phyloP scores from a whole-genome alignment of 257 asterid species.

The Lavandula angustifolia region DNA sequence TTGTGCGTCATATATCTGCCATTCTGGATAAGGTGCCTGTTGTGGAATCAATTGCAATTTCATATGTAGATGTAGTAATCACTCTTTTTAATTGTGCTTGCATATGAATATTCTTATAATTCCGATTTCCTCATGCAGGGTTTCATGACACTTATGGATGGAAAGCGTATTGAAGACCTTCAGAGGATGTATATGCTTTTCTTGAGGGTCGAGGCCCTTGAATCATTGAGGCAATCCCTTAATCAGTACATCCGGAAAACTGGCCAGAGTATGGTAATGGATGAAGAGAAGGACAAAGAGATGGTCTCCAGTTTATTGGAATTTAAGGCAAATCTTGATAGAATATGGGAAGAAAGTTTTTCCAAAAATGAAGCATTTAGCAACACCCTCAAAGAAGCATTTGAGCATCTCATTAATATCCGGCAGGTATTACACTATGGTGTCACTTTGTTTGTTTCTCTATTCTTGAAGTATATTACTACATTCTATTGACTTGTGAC shows the following conservation, averaged over 20 bases:
- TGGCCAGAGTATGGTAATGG: constrained; percentile 88
- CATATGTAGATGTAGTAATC: not conserved
- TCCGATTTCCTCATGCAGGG: constrained; percentile 56
- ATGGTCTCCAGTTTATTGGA: constrained; percentile 90
- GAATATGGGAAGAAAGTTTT: constrained; percentile 92
- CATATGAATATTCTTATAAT: constrained; percentile 18
- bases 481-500: too few relatives aligned
- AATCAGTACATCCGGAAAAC: constrained; percentile 81
- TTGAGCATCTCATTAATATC: constrained; percentile 90
- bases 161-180: constrained; percentile 86
- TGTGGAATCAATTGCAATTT: constrained; percentile 1
- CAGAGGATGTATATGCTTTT: constrained; percentile 79
- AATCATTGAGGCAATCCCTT: constrained; percentile 77
- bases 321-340: constrained; percentile 83
- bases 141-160: constrained; percentile 79
- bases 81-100: constrained; percentile 21
- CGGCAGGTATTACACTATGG: constrained; percentile 67
- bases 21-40: constrained; percentile 80
- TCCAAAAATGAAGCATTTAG: constrained; percentile 82
- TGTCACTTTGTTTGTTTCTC: constrained; percentile 12
- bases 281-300: constrained; percentile 98
- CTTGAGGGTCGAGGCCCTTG: constrained; percentile 77
- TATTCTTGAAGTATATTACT: not conserved
- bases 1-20: constrained; percentile 72
- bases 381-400: constrained; percentile 91